These are phyloP conservation scores for Trametes gibbosa DNA, from an alignment of 768 basidiomycete species.

Conservation along the genomic window DNA sequence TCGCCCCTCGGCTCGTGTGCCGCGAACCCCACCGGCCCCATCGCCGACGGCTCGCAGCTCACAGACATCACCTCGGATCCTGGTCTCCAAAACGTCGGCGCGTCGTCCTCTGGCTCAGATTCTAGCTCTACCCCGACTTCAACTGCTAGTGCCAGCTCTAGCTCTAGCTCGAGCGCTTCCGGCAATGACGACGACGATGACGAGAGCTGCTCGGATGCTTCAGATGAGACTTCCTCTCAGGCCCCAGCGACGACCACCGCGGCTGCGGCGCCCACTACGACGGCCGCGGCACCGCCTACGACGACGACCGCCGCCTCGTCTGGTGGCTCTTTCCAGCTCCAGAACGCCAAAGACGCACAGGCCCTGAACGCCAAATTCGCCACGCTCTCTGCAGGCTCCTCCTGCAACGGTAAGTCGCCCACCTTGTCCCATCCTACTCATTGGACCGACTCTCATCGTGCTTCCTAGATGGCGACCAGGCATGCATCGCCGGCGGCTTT, in stretches of 20 bases:
- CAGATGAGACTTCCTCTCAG: not conserved
- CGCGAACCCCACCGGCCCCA: conserved; percentile 45
- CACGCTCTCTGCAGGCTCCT: conserved; percentile 24
- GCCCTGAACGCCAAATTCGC: conserved; percentile 33
- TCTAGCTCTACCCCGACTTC: not conserved
- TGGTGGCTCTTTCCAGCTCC: conserved; percentile 20
- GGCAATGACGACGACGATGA: not conserved
- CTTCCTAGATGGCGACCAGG: conserved; percentile 33
- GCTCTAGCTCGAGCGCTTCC: not conserved
- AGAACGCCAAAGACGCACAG: conserved; percentile 35
- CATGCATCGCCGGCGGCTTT: conserved; percentile 37
- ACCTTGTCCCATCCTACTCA: no score
- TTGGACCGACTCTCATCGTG: not conserved
- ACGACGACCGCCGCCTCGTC: conserved; percentile 6
- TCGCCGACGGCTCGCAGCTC: conserved; percentile 47
- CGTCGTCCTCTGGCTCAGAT: not conserved
- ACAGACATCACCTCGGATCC: conserved; percentile 23
- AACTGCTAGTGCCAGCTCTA: not conserved
- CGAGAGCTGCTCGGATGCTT: conserved; percentile 2
- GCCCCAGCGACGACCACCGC: conserved; percentile 2
- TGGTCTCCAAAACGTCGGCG: conserved; percentile 13
- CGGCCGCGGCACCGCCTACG: conserved; percentile 15
- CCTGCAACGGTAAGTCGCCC: conserved; percentile 25
- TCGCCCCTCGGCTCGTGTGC: conserved; percentile 51
- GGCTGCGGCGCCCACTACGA: conserved; percentile 3